Base-by-base conservation (phyloP, 306 rosid genomes). In the Begonia peltatifolia region DNA sequence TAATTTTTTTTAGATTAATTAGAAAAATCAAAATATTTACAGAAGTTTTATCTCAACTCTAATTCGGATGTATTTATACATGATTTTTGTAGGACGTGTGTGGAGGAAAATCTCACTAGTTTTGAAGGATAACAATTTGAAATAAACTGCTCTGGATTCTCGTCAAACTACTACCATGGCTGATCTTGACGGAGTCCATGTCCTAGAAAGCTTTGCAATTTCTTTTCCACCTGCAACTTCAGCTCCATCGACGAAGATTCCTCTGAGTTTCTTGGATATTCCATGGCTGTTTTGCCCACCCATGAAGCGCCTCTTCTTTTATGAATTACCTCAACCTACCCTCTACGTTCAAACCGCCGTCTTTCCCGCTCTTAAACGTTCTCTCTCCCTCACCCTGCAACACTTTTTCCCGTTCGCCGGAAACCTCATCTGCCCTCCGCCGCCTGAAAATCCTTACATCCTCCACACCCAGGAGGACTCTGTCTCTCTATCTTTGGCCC, bases 331-430 rank as follows among this genome's bases (percentile, higher is more conserved):
- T 15, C 55, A 63, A 42, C 42, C 77, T 0, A 59, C 68, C 2
- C 60, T 54, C 11, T 25, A 60, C 46, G 67, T 71, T 56, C 35
- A 14, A 7, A 36, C 56, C 8, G 5, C 57, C 3, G 6, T 56
- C 58, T 60, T 75, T 11, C 81, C 74, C 17, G 3, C 52, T 23
- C 61, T 75, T 44, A 71, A 63, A 43, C 55, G 30, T 54, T 57
- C 77, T 13, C 77, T 75, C 56, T 63, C 71, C 42, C 65, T 71
- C 36, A 20, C 71, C 41, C 76, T 71, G 63, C 65, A 23, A 9
- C 71, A 44, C 65, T 75, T 71, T 10, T 75, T 60, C 9, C 81
- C 77, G 4, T 42, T 59, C 15, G 64, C 63, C 10, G 61, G 42
- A 0, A 44, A 60, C 14, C 60, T 67, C 43, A 16, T 68, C 10